Evolutionary conservation across 148 eudicot genomes (phyloP).

Genomic region (Beta vulgaris): DNA sequence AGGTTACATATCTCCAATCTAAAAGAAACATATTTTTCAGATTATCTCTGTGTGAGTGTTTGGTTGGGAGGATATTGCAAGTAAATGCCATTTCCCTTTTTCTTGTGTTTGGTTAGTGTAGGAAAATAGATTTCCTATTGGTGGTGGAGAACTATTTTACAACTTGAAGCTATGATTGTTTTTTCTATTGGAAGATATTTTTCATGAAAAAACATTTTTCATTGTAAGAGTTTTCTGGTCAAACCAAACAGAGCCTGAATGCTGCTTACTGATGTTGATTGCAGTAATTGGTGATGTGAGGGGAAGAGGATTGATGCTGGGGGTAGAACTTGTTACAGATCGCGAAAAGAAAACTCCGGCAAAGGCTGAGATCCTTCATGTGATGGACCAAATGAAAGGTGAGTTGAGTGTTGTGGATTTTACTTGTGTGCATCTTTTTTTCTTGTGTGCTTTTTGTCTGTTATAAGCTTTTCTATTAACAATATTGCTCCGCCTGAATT

Average conservation of each 20-base stretch:
- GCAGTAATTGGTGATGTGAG: conserved; percentile 97
- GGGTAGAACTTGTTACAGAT: conserved; percentile 91
- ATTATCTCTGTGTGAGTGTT: not conserved
- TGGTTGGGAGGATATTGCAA: no score
- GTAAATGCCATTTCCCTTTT: no score
- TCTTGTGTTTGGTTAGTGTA: no score
- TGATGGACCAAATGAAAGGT: conserved; percentile 99
- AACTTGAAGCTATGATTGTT: no score
- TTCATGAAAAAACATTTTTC: no score
- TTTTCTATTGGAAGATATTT: no score
- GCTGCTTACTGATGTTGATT: not conserved
- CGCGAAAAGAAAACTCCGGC: conserved; percentile 85
- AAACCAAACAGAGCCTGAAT: no score
- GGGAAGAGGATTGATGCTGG: conserved; percentile 91
- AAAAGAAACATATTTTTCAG: not conserved
- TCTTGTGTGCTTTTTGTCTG: not conserved
- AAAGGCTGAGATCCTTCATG: conserved; percentile 68
- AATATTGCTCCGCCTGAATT: not conserved
- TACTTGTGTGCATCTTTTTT: not conserved
- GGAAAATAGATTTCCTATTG: no score
- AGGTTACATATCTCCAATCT: conserved; percentile 19
- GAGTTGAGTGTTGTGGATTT: conserved; percentile 1
- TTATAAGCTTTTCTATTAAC: not conserved
- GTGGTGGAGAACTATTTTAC: no score
- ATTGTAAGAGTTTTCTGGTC: no score